Base-by-base conservation (phyloP, 164 flowering plant species). In the Vitis rupestris region DNA sequence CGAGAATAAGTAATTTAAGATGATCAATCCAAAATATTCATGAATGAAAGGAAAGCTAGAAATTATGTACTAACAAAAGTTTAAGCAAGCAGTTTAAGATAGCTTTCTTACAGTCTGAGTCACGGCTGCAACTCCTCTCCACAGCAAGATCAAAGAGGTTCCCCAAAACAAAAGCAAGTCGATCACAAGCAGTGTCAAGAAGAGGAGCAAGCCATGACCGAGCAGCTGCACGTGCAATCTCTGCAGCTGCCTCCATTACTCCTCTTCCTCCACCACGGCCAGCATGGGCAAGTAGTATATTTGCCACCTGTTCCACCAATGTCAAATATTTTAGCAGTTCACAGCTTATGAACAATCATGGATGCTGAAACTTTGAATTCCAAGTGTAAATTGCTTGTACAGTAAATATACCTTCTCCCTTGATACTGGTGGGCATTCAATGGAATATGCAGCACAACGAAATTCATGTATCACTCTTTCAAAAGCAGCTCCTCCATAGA, bases 401-500 rank as follows among this genome's bases (percentile, higher is more conserved):
- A 62, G 12, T 69, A 15, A 17, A 52, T 12, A 57, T 70, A 93
- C 99, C 97, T 96, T 96, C 79, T 93, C 97, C 71, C 95, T 83
- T 19, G 99, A 96, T 31, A 96, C 89, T 52, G 84, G 76, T 16
- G 99, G 99, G 74, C 98, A 96, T 76, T 91, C 89, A 71, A 96
- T 86, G 68, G 98, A 96, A 78, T 89, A 91, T 51, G 98, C 85
- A 78, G 98, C 99, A 84, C 97, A 93, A 0, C 90, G 89, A 54
- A 96, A 93, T 79, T 96, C 99, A 82, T 91, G 97, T 74, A 93
- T 86, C 55, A 90, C 97, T 73, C 99, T 93, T 79, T 91, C 98
- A 87, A 93, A 96, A 75, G 98, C 98, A 71, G 99, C 99, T 63
- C 99, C 98, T 29, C 99, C 99, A 79, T 90, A 93, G n/a, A 96